These are phyloP conservation scores for Boechera divaricarpa DNA, from an alignment of 345 rosid genomes.

Conservation along the genomic window DNA sequence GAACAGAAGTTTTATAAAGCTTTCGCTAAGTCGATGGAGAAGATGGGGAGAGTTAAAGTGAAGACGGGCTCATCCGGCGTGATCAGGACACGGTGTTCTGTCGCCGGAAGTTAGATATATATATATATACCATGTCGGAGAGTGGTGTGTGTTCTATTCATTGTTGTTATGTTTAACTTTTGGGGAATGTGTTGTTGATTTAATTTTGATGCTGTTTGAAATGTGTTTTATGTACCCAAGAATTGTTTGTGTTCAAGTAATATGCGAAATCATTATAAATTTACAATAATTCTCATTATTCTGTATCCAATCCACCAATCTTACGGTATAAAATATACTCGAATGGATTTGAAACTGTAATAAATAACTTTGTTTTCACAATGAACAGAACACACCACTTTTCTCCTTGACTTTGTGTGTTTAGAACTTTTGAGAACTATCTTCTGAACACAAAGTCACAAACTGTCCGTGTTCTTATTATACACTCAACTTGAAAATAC, in stretches of 20 bases:
- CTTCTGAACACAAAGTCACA: not conserved
- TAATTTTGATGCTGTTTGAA: conserved; percentile 31
- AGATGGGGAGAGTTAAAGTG: conserved; percentile 69
- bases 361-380: not conserved
- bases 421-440: not conserved
- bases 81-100: conserved; percentile 73
- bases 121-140: not conserved
- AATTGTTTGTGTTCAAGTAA: conserved; percentile 23
- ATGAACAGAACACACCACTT: too few species aligned
- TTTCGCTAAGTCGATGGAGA: conserved; percentile 78
- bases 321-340: not conserved
- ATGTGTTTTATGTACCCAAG: conserved; percentile 11
- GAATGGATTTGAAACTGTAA: not conserved
- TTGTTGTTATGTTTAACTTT: conserved; percentile 23
- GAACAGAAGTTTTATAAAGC: conserved; percentile 54
- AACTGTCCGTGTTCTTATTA: too few species aligned
- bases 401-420: too few species aligned
- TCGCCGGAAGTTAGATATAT: conserved; percentile 54
- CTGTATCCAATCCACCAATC: not conserved
- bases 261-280: not conserved
- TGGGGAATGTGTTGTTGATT: conserved; percentile 26
- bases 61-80: conserved; percentile 72
- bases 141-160: conserved; percentile 20
- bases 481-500: not conserved
- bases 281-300: not conserved